These are phyloP conservation scores for Carpinus fangiana DNA, from an alignment of 306 rosid species.

Conservation along the genomic window DNA sequence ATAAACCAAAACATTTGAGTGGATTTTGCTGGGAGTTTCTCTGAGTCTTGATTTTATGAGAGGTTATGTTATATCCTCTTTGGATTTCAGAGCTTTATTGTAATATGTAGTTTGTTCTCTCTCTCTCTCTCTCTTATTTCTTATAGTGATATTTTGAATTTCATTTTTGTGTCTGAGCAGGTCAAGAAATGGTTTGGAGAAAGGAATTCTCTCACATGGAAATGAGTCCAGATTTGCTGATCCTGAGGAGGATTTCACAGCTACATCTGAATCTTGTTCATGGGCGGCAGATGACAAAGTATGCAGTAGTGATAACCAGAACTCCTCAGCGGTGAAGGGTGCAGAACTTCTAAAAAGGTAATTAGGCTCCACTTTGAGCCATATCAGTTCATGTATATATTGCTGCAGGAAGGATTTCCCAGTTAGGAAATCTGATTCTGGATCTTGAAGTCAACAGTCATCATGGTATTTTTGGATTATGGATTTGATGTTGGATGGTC, in stretches of 20 bases:
- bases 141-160: conserved; percentile 8
- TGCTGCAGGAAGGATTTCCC: not conserved
- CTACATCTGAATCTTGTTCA: conserved; percentile 76
- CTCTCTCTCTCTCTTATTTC: not conserved
- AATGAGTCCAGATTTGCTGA: conserved; percentile 48
- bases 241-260: conserved; percentile 49
- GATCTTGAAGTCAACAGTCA: conserved; percentile 6
- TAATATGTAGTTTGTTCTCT: not conserved
- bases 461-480: not conserved
- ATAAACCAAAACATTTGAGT: not conserved
- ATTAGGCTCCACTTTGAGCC: conserved; percentile 11
- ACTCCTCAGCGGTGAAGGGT: conserved; percentile 51
- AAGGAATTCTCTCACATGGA: conserved; percentile 39
- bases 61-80: not conserved
- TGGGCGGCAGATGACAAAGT: conserved; percentile 75
- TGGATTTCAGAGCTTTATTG: not conserved
- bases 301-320: conserved; percentile 76
- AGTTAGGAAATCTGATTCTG: not conserved
- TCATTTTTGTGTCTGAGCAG: conserved; percentile 36
- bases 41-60: not conserved
- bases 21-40: not conserved
- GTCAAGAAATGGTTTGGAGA: conserved; percentile 50
- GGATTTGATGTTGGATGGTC: not conserved
- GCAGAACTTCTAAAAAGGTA: conserved; percentile 55
- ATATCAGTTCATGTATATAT: conserved; percentile 1